phyloP scores from a whole-genome alignment of 202 grass and related monocot species.

The Cymbopogon flexuosus region DNA sequence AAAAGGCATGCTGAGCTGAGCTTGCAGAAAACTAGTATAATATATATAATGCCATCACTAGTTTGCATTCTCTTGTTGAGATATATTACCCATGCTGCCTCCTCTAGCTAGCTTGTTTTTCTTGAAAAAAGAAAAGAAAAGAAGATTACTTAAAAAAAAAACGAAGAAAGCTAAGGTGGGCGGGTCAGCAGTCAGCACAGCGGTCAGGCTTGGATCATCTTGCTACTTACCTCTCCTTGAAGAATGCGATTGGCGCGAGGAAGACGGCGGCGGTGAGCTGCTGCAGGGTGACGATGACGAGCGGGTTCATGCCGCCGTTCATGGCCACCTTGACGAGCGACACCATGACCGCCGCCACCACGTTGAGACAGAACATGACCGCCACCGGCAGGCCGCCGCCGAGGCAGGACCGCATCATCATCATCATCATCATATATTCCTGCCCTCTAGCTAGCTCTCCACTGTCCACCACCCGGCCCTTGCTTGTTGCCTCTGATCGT shows the following conservation, averaged over 20 bases:
- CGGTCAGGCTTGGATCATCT: not conserved
- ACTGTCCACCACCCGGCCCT: not conserved
- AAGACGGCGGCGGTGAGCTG: constrained; percentile 63
- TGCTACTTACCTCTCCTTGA: constrained; percentile 48
- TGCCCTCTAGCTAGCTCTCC: not conserved
- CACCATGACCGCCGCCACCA: constrained; percentile 64
- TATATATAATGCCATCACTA: no score
- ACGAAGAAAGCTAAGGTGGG: not conserved
- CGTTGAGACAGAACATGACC: constrained; percentile 56
- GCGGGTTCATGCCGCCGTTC: constrained; percentile 56
- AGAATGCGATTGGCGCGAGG: constrained; percentile 68
- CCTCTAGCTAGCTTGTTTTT: not conserved
- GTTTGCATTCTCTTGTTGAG: no score
- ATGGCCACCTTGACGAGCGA: constrained; percentile 70
- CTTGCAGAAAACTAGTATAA: not conserved
- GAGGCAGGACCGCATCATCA: constrained; percentile 7
- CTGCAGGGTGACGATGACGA: constrained; percentile 71
- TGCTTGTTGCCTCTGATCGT: not conserved
- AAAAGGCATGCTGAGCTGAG: not conserved
- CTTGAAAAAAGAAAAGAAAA: not conserved
- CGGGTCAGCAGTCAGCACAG: no score
- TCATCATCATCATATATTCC: no score
- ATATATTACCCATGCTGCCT: not conserved
- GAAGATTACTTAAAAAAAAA: not conserved
- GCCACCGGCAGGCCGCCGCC: constrained; percentile 31